These are phyloP conservation scores for Coemansia sp. DNA, from an alignment of 192 early-diverging fungal genomes.

Conservation along the genomic window DNA sequence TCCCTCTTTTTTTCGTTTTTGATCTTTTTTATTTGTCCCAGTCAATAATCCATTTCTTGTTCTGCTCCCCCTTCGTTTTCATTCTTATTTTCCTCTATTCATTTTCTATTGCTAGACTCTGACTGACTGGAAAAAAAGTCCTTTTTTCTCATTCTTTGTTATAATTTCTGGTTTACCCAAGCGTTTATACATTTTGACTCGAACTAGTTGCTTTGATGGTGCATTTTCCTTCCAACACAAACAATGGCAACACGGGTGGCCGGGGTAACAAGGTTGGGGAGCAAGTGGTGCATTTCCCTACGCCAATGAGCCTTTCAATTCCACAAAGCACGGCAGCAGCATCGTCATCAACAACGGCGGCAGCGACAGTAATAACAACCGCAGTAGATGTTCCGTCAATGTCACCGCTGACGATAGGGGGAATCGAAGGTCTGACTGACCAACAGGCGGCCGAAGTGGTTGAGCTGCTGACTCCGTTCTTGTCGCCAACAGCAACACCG, in stretches of 20 bases:
- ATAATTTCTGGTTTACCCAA: not conserved
- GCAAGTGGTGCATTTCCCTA: not conserved
- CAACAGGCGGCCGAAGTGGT: conserved; percentile 48
- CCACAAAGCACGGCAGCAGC: not conserved
- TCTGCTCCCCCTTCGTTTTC: not conserved
- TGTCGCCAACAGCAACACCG: conserved; percentile 37
- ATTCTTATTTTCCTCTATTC: not conserved
- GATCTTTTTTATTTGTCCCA: not conserved
- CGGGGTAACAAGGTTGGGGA: not conserved
- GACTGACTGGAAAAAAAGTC: too few species aligned
- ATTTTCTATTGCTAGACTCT: too few species aligned
- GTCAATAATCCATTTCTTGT: not conserved
- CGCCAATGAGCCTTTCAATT: not conserved
- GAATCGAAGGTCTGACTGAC: conserved; percentile 31
- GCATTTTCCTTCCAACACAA: not conserved
- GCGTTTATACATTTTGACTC: not conserved
- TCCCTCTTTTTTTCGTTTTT: not conserved
- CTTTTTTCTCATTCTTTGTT: not conserved
- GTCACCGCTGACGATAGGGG: conserved; percentile 24
- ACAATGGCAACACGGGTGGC: not conserved
- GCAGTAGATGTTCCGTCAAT: conserved; percentile 9
- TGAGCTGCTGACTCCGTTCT: conserved; percentile 45
- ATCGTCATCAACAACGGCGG: not conserved
- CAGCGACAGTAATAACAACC: not conserved
- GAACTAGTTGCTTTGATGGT: not conserved